Evolutionary conservation across 1,284 basidiomycete genomes (phyloP).

Genomic region (Sanguinoderma infundibulare): DNA sequence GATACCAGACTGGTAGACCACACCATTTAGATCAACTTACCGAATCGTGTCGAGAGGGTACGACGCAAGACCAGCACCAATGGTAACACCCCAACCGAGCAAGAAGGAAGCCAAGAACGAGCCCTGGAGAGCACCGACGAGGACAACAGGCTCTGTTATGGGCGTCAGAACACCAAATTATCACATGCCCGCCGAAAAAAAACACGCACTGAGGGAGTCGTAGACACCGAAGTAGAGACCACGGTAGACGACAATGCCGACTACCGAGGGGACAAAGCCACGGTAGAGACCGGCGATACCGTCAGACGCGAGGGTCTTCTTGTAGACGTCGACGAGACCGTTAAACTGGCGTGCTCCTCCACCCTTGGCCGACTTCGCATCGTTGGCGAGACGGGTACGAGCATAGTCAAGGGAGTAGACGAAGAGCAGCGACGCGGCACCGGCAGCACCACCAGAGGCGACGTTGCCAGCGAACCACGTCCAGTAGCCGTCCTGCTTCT

Average conservation of each 20-base stretch:
- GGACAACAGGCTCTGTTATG: constrained; percentile 82
- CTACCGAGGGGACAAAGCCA: constrained; percentile 94
- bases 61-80: constrained; percentile 93
- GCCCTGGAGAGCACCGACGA: constrained; percentile 87
- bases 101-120: constrained; percentile 91
- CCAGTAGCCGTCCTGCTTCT: constrained; percentile 89
- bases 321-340: constrained; percentile 93
- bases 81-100: constrained; percentile 94
- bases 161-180: constrained; percentile 19
- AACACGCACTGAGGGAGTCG: constrained; percentile 83
- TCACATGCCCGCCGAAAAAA: background rate
- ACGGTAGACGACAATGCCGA: constrained; percentile 96
- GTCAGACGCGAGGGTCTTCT: constrained; percentile 89
- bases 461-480: constrained; percentile 92
- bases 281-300: constrained; percentile 93
- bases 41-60: constrained; percentile 95
- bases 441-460: constrained; percentile 96
- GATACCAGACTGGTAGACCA: too few relatives aligned
- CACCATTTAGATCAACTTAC: constrained; percentile 44
- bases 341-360: constrained; percentile 96
- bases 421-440: constrained; percentile 95
- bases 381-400: constrained; percentile 97
- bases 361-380: constrained; percentile 91
- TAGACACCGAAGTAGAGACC: constrained; percentile 96
- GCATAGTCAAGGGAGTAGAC: constrained; percentile 98